Evolutionary conservation across 139 green algal species (phyloP).

Genomic region (Chlorella sp.): DNA sequence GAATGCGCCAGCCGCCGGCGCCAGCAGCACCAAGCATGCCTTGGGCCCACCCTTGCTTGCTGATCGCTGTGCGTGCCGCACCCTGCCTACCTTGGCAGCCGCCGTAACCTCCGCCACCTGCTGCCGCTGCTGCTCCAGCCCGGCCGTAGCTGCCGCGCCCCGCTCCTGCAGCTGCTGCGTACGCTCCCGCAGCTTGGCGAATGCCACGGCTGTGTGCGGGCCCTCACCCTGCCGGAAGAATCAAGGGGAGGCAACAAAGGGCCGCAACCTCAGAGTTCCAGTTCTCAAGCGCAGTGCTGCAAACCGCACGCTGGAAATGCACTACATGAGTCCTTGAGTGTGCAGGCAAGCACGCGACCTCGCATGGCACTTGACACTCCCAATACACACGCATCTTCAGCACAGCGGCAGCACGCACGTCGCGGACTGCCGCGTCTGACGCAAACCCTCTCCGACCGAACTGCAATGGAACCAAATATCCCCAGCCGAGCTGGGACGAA

Average conservation of each 20-base stretch:
- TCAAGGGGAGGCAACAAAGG: too few species aligned
- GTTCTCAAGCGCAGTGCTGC: too few species aligned
- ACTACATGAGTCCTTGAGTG: neutral
- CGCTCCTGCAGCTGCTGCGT: conserved; percentile 8
- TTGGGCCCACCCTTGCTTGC: too few species aligned
- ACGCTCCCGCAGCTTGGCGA: conserved; percentile 3
- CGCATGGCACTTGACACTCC: neutral
- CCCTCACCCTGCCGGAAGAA: neutral
- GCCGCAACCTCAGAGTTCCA: neutral
- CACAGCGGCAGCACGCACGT: neutral
- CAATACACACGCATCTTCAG: neutral
- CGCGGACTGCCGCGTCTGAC: too few species aligned
- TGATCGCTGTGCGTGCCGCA: too few species aligned
- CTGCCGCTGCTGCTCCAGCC: conserved; percentile 13
- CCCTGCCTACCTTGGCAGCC: neutral
- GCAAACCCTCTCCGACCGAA: too few species aligned
- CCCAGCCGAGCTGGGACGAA: too few species aligned
- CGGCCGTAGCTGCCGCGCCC: neutral
- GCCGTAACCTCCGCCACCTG: neutral
- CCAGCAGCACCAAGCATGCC: too few species aligned
- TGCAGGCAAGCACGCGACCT: neutral
- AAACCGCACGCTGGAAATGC: too few species aligned
- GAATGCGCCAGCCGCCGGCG: too few species aligned
- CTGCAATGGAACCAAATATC: too few species aligned
- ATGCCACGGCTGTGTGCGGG: neutral